phyloP scores from a whole-genome alignment of 2,329 filamentous ascomycete species.

The Teratosphaeria gauchensis region DNA sequence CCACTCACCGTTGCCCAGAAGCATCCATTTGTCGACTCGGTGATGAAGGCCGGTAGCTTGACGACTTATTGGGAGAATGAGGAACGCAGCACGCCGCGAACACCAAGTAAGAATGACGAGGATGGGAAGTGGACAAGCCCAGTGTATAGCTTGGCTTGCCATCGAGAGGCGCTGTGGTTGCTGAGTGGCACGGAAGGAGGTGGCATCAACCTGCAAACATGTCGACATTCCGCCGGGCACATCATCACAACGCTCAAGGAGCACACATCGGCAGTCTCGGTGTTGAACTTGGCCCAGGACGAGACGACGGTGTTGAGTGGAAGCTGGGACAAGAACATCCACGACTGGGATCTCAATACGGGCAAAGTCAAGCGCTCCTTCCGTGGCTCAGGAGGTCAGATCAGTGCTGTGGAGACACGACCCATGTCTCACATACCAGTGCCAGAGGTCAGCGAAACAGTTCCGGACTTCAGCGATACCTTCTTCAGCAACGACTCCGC shows the following conservation, averaged over 20 bases:
- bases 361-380: constrained; percentile 69
- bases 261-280: constrained; percentile 87
- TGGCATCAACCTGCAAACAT: constrained; percentile 83
- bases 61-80: constrained; percentile 99
- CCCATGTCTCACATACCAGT: constrained; percentile 67
- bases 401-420: constrained; percentile 77
- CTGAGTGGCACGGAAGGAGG: constrained; percentile 85
- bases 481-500: constrained; percentile 64
- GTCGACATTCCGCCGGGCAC: constrained; percentile 90
- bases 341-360: constrained; percentile 91
- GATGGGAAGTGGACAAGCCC: constrained; percentile 53
- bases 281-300: constrained; percentile 70
- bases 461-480: constrained; percentile 55
- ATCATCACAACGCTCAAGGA: constrained; percentile 70
- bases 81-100: constrained; percentile 46
- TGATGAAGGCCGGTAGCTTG: constrained; percentile 86
- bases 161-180: constrained; percentile 83
- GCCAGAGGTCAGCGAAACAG: constrained; percentile 62
- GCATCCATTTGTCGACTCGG: constrained; percentile 94
- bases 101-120: constrained; percentile 23
- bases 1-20: constrained; percentile 89
- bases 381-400: constrained; percentile 68
- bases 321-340: constrained; percentile 90
- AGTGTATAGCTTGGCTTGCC: constrained; percentile 87
- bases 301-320: constrained; percentile 83